Evolutionary conservation across 2,329 filamentous ascomycete genomes (phyloP), one percentile per base, ranked within the genome.

Genomic region (Nothomitra cinnamomea): DNA sequence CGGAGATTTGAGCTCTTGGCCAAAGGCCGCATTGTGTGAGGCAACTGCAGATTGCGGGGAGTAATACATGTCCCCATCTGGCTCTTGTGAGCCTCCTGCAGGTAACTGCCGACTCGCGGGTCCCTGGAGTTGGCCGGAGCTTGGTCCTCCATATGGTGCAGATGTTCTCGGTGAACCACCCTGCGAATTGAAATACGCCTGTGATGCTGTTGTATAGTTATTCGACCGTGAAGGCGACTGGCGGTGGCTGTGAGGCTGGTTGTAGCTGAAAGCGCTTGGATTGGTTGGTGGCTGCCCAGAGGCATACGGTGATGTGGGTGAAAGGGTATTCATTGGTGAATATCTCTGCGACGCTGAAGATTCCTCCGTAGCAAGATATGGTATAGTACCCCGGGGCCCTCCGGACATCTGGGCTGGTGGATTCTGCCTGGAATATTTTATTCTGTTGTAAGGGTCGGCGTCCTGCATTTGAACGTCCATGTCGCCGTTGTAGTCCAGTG

Each of bases 301-400:
- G 64, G 79, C 77, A 69, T 94, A 94, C 35, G 87, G 82, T 54
- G 85, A 83, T 35, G 83, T 80, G 41, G 88, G 86, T 56, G 88
- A 87, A 57, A 94, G 72, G 15, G 80, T 78, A 66, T 95, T 90
- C 89, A 95, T 95, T 58, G 90, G 92, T 48, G 90, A 96, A 70
- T 96, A 96, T 64, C 89, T 81, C 66, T 94, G 86, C 56, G 88
- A 86, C 55, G 87, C 87, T 51, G 86, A 76, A 43, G 87, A 92
- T 56, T 85, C 81, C 63, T 90, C 82, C 59, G 82, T 81, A 51
- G 82, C 72, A 48, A 81, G 69, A 60, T 83, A 85, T 25, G 50
- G 24, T 13, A 24, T 22, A 28, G 50, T 28, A n/a, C 50, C 40
- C 19, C 45, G 45, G 1, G 24, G 12, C 10, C 36, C 22, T 43